These are phyloP conservation scores for Epichloe sylvatica DNA, from an alignment of 2,329 filamentous ascomycete species.

Conservation along the genomic window DNA sequence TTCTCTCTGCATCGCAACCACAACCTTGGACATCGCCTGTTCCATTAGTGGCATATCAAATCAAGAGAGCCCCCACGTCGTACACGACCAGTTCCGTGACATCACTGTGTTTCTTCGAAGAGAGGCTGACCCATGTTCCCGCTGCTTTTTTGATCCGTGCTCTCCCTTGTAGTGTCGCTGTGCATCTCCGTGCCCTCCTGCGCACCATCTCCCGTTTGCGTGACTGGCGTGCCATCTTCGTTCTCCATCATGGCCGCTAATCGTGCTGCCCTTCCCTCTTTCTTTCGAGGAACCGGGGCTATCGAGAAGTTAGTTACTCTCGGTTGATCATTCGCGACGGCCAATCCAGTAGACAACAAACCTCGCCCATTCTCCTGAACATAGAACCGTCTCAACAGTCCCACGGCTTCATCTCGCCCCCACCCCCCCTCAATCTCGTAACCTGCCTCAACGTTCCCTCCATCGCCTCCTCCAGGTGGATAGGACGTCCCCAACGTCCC, in stretches of 20 bases:
- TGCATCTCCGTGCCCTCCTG: background rate
- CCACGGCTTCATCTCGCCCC: slow-evolving; percentile 84
- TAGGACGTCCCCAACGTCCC: slow-evolving; percentile 24
- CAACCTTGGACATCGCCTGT: background rate
- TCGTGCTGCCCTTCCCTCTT: slow-evolving; percentile 40
- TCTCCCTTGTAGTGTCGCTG: background rate
- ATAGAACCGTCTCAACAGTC: slow-evolving; percentile 84
- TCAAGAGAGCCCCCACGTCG: too few relatives aligned
- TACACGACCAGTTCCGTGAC: background rate
- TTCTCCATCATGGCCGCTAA: slow-evolving; percentile 37
- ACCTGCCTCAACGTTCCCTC: slow-evolving; percentile 59
- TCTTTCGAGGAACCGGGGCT: slow-evolving; percentile 40
- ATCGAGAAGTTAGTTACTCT: slow-evolving; percentile 8
- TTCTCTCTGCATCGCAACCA: background rate
- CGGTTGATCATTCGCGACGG: too few relatives aligned
- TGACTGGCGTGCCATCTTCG: slow-evolving; percentile 13
- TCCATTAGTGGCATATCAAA: background rate
- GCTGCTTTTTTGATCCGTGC: background rate
- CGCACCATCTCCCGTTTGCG: background rate
- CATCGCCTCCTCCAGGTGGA: slow-evolving; percentile 33
- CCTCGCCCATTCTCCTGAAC: slow-evolving; percentile 94
- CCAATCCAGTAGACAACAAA: slow-evolving; percentile 25
- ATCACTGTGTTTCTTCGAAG: background rate
- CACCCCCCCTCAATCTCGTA: slow-evolving; percentile 78
- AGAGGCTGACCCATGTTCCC: background rate